These are phyloP conservation scores for Buxus sempervirens DNA, from an alignment of 164 flowering plant species.

Conservation along the genomic window DNA sequence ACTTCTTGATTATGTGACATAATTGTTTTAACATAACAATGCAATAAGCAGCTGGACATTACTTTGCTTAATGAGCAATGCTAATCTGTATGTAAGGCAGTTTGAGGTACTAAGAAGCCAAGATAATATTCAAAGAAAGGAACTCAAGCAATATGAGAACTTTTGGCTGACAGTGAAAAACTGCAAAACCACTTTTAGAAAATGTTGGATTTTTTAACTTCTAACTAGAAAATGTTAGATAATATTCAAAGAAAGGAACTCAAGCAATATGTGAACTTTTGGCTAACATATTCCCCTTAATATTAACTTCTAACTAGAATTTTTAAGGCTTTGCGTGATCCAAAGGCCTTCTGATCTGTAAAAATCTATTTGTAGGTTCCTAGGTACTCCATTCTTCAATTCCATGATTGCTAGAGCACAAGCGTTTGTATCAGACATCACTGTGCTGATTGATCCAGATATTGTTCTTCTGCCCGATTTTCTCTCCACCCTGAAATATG, in stretches of 20 bases:
- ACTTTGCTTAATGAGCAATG: neutral
- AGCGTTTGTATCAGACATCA: constrained; percentile 58
- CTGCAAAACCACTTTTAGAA: neutral
- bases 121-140: neutral
- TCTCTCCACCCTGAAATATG: constrained; percentile 51
- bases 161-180: neutral
- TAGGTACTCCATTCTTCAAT: constrained; percentile 89
- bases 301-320: neutral
- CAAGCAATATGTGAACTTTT: neutral
- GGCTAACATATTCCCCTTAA: neutral
- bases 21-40: too few species aligned
- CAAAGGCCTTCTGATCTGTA: neutral
- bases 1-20: neutral
- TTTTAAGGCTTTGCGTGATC: neutral
- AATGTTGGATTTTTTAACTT: too few species aligned
- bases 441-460: constrained; percentile 66
- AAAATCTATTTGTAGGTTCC: constrained; percentile 47
- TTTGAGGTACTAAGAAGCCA: neutral
- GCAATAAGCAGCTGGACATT: neutral
- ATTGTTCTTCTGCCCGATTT: constrained; percentile 66
- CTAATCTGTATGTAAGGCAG: neutral
- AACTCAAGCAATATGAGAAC: neutral
- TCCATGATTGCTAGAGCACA: constrained; percentile 80
- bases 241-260: neutral
- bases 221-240: too few species aligned